Conservation (phyloP, 495 filamentous ascomycete species). For the Penicillium antarcticum region DNA sequence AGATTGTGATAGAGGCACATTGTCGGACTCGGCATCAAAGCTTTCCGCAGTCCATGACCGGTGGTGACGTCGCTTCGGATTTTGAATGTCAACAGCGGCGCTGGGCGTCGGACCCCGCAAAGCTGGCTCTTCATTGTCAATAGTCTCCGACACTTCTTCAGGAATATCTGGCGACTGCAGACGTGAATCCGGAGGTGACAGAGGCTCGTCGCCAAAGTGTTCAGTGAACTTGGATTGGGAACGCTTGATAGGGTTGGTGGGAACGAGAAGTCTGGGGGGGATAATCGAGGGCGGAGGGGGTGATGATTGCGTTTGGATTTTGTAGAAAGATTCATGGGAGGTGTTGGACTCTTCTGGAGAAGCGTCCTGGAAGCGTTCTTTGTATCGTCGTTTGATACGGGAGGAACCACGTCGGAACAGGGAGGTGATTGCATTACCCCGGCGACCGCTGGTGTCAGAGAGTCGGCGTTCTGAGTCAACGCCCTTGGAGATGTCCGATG, state of each 20-base stretch:
- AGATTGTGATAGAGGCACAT: conserved; percentile 61
- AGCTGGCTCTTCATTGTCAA: conserved; percentile 23
- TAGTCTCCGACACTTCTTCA: conserved; percentile 29
- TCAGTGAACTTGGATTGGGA: conserved; percentile 92
- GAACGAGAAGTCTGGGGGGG: conserved; percentile 42
- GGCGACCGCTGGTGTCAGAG: conserved; percentile 45
- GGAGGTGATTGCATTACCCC: conserved; percentile 54
- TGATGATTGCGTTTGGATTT: conserved; percentile 38
- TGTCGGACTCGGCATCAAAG: conserved; percentile 31
- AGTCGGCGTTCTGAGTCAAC: conserved; percentile 39
- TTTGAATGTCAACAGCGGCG: conserved; percentile 27
- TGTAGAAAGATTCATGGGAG: conserved; percentile 75
- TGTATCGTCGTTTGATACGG: conserved; percentile 55
- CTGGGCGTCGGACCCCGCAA: conserved; percentile 22
- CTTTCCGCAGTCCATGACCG: conserved; percentile 35
- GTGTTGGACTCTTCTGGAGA: conserved; percentile 73
- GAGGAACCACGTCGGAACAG: conserved; percentile 69
- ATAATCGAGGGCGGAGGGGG: conserved; percentile 25
- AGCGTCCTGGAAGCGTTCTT: conserved; percentile 49
- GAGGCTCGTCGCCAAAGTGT: conserved; percentile 79
- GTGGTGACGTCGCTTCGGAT: conserved; percentile 25
- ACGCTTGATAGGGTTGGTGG: conserved; percentile 60
- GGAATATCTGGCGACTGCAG: conserved; percentile 60
- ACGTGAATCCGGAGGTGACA: conserved; percentile 78
- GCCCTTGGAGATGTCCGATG: conserved; percentile 44